Evolutionary conservation across 495 filamentous ascomycete species (phyloP), one percentile per base, ranked within the genome.

Genomic region (Penicillium riverlandense): DNA sequence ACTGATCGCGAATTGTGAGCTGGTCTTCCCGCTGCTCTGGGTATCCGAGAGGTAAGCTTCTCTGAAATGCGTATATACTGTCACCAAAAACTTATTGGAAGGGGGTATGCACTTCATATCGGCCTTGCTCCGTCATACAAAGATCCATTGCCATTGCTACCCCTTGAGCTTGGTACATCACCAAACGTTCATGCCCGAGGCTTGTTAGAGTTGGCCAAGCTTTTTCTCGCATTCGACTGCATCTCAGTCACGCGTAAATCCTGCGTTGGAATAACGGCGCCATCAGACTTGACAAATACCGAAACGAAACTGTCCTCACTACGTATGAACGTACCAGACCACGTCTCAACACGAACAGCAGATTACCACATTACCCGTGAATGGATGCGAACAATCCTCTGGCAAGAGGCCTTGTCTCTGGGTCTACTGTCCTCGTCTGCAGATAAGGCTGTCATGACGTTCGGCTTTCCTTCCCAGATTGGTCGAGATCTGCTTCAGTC

Each of bases 361-460:
- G 62, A 65, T 37, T 61, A 52, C 31, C 54, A 54, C 13, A 59
- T 63, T 28, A 65, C 62, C 0, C 54, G 55, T 37, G 57, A 85
- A 52, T 92, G 86, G 86, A 76, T 90, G 39, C 78, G 85, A 48
- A 84, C 80, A 5, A 83, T 84, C 58, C 75, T 84, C 2, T 90
- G 86, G 87, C 84, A 88, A 49, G 59, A 89, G n/a, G 71, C 71
- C 9, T 58, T 72, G 11, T 60, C 69, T 11, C 66, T 73, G 34
- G 70, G 73, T 1, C 66, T 70, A 31, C 62, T 82, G 8, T 81
- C 77, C 4, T 54, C 62, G 1, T 49, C 59, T 28, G 76, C 83
- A 41, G 65, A 67, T 34, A 22, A 4, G 4, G 32, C 32, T 13
- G 72, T 76, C n/a, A 75, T 88, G 74, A 82, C 75, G 0, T 83